Conservation (phyloP, 768 basidiomycete genomes). For the Tubosaeta sp. region DNA sequence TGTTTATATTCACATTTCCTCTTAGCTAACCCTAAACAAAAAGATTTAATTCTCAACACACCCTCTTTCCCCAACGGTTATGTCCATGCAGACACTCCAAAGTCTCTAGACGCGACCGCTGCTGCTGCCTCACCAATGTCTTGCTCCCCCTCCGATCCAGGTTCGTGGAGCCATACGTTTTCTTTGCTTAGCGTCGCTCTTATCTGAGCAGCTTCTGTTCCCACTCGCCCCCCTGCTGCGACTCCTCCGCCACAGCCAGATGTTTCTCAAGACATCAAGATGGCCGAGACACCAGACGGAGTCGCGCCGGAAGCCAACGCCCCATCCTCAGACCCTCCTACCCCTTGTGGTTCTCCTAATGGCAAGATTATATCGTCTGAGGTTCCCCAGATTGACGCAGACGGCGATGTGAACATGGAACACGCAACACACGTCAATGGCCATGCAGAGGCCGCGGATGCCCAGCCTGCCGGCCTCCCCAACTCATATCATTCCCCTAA, state of each 20-base stretch:
- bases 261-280: constrained; percentile 51
- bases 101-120: constrained; percentile 36
- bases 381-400: constrained; percentile 16
- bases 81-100: constrained; percentile 44
- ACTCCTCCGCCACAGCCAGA: constrained; percentile 46
- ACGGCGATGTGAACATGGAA: constrained; percentile 32
- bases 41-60: constrained; percentile 20
- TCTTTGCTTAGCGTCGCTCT: constrained; percentile 22
- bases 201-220: constrained; percentile 38
- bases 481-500: constrained; percentile 34
- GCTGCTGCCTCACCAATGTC: constrained; percentile 31
- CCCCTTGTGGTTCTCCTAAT: constrained; percentile 9
- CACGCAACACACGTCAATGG: constrained; percentile 24
- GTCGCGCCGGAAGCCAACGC: constrained; percentile 13
- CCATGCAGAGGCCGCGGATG: constrained; percentile 8
- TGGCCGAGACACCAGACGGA: constrained; percentile 36
- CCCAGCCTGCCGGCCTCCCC: constrained; percentile 19
- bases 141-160: constrained; percentile 48
- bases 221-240: constrained; percentile 41
- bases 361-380: constrained; percentile 34
- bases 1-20: constrained; percentile 26
- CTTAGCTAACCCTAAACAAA: constrained; percentile 37
- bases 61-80: constrained; percentile 60
- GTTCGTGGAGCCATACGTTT: constrained; percentile 35
- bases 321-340: constrained; percentile 9